Base-by-base conservation (phyloP, 2,329 filamentous ascomycete species). In the Zelopaecilomyces penicillatus region DNA sequence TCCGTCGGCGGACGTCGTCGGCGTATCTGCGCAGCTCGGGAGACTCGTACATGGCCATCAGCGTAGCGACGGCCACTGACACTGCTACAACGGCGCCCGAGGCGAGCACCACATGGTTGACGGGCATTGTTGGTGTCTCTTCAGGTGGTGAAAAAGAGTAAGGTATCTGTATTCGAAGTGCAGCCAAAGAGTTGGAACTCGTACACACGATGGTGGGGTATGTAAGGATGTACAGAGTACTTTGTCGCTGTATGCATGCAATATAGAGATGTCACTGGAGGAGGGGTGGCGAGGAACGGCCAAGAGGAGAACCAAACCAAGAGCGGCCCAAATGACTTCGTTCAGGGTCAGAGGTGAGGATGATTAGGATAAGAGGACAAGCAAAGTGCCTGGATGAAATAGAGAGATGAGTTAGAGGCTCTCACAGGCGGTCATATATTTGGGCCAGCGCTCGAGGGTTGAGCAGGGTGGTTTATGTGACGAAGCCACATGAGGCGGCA, bases 21-120 rank as follows among this genome's bases (percentile, higher is more conserved):
- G 78, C 74, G 55, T 77, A 75, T 53, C 78, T 76, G 50, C 77
- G 76, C 29, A 82, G 62, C 61, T 83, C 79, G 45, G 79, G 78
- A 26, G 73, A 78, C 58, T 83, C 79, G 65, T 82, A 82, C 47
- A 83, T 68, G 50, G 76, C 75, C 48, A 80, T 71, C 47, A 76
- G 75, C 31, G 75, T 72, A 28, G 75, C 75, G 46, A 79, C 71
- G 44, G 74, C 75, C 47, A 80, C 69, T 30, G 75, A 73, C 31
- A 77, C 66, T 63, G 74, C 77, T 51, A 78, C 71, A 39, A 77
- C 67, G 67, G 76, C 76, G 52, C 71, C 76, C 72, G 76, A 75
- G 49, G 70, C 69, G 46, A 77, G 54, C 37, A 71, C 66, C 52
- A 71, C 63, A 52, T 75, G 73, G 65, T 78, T 78, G 60, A 69